Evolutionary conservation across 169 alveolate species (phyloP), one percentile per base, ranked within the genome.

Genomic region (Plasmodium relictum): DNA sequence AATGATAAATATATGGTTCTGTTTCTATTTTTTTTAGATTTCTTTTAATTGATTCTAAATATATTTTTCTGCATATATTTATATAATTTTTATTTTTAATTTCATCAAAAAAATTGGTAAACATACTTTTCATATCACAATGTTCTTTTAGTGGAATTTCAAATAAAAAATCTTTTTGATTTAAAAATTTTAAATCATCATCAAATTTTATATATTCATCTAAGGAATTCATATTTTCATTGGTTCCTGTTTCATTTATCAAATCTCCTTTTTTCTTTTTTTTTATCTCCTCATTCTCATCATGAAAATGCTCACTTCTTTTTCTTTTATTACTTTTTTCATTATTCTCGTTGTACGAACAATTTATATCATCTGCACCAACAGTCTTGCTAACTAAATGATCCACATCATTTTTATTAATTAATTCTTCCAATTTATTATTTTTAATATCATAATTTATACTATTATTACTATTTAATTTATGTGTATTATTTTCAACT

Each of bases 81-180:
- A 26, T 12, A 59, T 78, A 52, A 45, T 63, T 37, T 63, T 65
- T 78, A 14, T 7, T 22, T 50, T 78, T 78, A 31, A 78, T 63
- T 63, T 63, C 74, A 0, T 78, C 71, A 3, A 37, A n/a, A 0
- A 78, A 22, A 6, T 26, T 63, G 14, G 10, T 63, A 44, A 78
- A 78, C 16, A 78, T 6, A 7, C 22, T 69, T 65, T 50, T 78
- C 56, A 62, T 26, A 7, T 63, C 76, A 7, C 89, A 78, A 39
- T 78, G 54, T 8, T 78, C 76, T 58, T 78, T 78, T 48, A 78
- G 6, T 22, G 78, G 89, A 6, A 78, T 65, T 16, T 65, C 65
- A 63, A 63, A 78, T 14, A 63, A 58, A 0, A 63, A 56, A 18
- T 78, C 89, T 18, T 48, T 56, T 65, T 52, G 26, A 18, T 68